Base-by-base conservation (phyloP, 2,329 filamentous ascomycete species). In the Sarocladium oryzae region DNA sequence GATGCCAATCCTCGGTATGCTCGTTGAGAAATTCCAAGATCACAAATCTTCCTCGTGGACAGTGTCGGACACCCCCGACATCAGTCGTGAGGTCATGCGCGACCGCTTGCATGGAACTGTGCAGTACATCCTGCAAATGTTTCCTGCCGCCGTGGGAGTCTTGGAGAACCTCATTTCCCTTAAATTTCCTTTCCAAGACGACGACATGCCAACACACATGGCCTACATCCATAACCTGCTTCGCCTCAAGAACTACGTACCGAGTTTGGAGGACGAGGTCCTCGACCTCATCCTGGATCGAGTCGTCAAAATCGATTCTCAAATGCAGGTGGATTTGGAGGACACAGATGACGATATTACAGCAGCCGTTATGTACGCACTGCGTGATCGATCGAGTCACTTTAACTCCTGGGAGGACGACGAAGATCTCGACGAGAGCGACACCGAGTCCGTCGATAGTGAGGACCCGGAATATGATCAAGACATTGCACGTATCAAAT, bases 261-360 rank as follows among this genome's bases (percentile, higher is more conserved):
- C 89, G 0, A 84, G 88, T 53, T 71, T 96, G 32, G 85, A 85
- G 55, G 81, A 86, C 7, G 88, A 95, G 55, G 83, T 97, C 21
- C 77, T 96, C 56, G 84, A 89, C 52, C 72, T 95, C 11, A 86
- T 97, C 45, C 86, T 90, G 37, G 87, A 92, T 58, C 85, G 88
- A 55, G 77, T 97, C 7, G 89, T 97, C 61, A 93, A 93, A 68
- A 88, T 97, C 53, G 93, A 99, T 64, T 89, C 95, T 1, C 88
- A 96, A 64, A 93, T 97, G 67, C 92, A 96, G 68, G 81, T 91
- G 48, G 91, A 97, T 61, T 74, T 97, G 61, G 90, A 97, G 56
- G 91, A 97, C 59, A 73, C 96, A 55, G 92, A 96, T 55, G 92
- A 97, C 56, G 88, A 95, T 51, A 77, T 89, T 9, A 87, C 89